Conservation (phyloP, 164 flowering plant genomes). For the Dillenia suffruticosa region DNA sequence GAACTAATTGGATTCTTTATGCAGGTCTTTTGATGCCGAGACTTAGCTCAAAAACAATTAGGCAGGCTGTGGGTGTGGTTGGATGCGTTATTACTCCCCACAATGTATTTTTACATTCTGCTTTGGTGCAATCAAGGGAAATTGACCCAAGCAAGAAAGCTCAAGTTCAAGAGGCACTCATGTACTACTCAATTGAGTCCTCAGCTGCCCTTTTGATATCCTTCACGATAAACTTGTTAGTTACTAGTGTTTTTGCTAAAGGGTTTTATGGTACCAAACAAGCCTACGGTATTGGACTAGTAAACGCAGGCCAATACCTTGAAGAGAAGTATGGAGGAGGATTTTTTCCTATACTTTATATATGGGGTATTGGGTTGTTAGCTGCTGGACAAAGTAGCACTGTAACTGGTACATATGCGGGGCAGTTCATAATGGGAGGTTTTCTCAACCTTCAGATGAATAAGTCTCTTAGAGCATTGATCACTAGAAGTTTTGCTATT, state of each 20-base stretch:
- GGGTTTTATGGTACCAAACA: conserved; percentile 67
- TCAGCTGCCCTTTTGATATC: conserved; percentile 60
- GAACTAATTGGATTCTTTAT: conserved; percentile 7
- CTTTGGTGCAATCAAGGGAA: conserved; percentile 85
- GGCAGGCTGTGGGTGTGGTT: conserved; percentile 88
- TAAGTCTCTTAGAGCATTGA: conserved; percentile 83
- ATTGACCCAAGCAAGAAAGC: conserved; percentile 55
- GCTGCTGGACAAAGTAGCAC: conserved; percentile 98
- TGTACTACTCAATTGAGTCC: conserved; percentile 80
- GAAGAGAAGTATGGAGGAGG: conserved; percentile 90
- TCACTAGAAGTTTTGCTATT: conserved; percentile 85
- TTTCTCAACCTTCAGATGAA: conserved; percentile 79
- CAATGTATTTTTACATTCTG: conserved; percentile 87
- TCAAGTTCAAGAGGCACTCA: conserved; percentile 78
- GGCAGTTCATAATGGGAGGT: conserved; percentile 96
- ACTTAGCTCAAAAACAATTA: conserved; percentile 77
- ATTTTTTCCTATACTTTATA: conserved; percentile 69
- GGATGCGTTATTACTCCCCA: conserved; percentile 96
- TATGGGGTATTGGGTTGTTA: conserved; percentile 87
- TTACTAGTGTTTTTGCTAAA: conserved; percentile 85
- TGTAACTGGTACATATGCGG: conserved; percentile 93
- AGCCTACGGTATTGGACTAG: conserved; percentile 65
- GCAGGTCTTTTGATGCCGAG: conserved; percentile 77
- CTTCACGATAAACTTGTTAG: conserved; percentile 78
- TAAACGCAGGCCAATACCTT: conserved; percentile 83